Evolutionary conservation across 2,329 filamentous ascomycete species (phyloP), one percentile per base, ranked within the genome.

Genomic region (Aspergillus ruber): DNA sequence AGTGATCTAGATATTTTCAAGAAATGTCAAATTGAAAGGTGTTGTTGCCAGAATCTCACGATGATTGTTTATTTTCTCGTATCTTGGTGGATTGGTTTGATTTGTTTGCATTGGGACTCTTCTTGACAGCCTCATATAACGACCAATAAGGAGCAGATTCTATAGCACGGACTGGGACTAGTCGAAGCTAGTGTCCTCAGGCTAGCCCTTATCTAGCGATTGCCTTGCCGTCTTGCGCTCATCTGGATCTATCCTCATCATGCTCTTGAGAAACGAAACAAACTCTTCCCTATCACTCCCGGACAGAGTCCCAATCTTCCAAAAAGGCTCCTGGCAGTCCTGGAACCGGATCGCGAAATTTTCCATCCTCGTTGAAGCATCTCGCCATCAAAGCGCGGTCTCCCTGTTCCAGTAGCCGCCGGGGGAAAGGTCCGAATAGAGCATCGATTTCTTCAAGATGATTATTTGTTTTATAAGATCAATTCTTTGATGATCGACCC

Each of bases 121-220:
- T 25, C 20, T 27, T 10, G 8, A 27, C 25, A 27, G 25, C 25
- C 25, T 9, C 8, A 10, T 12, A 29, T 29, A 3, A 29, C 25
- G 12, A 12, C 25, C 25, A 29, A 29, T 29, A 29, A 29, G 25
- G 25, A 29, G 25, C 25, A 29, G 25, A 4, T 29, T 29, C 25
- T 29, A 29, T 29, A 29, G 9, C 10, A 29, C 4, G 2, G 25
- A 27, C 25, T 27, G 25, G 25, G 25, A 12, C 25, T 29, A 29
- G 25, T 29, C 4, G 25, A 29, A 4, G 25, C 25, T 29, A 29
- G 25, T 29, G 25, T 29, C 25, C 25, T 27, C 10, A 12, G 12
- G 25, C 53, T 53, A 57, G 21, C 50, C 49, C 32, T 53, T 48
- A 46, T 42, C 38, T 27, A 57, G 49, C n/a, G 56, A 50, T 20